phyloP scores from a whole-genome alignment of 352 stramenopile species.

The Phytophthora cactorum region DNA sequence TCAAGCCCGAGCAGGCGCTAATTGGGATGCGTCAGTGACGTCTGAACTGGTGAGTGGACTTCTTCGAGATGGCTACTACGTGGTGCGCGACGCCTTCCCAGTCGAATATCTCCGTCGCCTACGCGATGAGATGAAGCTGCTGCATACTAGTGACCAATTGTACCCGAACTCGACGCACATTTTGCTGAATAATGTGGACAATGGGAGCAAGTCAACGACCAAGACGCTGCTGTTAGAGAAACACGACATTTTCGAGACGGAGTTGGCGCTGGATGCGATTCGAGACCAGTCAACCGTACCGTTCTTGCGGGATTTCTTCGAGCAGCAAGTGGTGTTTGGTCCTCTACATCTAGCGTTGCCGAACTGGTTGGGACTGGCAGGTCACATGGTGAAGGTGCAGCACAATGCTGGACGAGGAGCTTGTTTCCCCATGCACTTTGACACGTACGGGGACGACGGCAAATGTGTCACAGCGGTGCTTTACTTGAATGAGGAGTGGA shows the following conservation, averaged over 20 bases:
- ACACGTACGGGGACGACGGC: conserved; percentile 83
- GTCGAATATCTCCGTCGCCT: conserved; percentile 48
- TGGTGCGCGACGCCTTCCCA: conserved; percentile 60
- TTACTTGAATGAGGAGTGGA: conserved; percentile 88
- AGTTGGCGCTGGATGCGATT: conserved; percentile 59
- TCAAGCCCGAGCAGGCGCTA: conserved; percentile 10
- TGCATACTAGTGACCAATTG: conserved; percentile 53
- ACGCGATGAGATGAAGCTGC: conserved; percentile 57
- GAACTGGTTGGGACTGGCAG: conserved; percentile 48
- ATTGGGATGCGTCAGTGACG: conserved; percentile 46
- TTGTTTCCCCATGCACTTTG: conserved; percentile 89
- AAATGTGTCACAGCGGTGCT: conserved; percentile 86
- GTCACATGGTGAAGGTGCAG: conserved; percentile 83
- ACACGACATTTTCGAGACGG: conserved; percentile 81
- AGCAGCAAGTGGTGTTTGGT: conserved; percentile 61
- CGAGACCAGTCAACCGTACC: conserved; percentile 40
- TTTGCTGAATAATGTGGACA: conserved; percentile 36
- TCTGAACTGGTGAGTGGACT: conserved; percentile 34
- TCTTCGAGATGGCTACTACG: conserved; percentile 57
- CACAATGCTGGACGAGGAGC: conserved; percentile 76
- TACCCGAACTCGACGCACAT: conserved; percentile 87
- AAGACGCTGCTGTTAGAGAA: conserved; percentile 75
- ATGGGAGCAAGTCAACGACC: conserved; percentile 8
- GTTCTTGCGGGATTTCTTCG: conserved; percentile 63
- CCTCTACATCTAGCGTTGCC: conserved; percentile 43